Conservation (phyloP, 306 rosid species). For the Gillenia trifoliata region DNA sequence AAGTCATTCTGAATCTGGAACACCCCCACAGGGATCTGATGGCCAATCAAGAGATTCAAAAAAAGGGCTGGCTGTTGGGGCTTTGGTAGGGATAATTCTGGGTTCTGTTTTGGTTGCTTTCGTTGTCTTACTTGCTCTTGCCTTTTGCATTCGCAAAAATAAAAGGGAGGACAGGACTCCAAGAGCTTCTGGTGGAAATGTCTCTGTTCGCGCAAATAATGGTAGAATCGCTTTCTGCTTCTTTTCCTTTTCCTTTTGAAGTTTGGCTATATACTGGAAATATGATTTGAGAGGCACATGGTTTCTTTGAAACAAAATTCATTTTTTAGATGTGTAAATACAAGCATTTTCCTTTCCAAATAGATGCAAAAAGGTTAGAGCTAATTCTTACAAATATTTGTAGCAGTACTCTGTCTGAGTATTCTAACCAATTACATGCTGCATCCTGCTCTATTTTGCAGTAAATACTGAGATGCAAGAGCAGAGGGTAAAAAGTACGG, state of each 20-base stretch:
- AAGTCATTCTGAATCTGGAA: slow-evolving; percentile 49
- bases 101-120: slow-evolving; percentile 50
- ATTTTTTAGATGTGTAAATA: background rate
- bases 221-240: slow-evolving; percentile 43
- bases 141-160: slow-evolving; percentile 53
- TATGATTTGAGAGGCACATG: background rate
- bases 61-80: slow-evolving; percentile 52
- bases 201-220: slow-evolving; percentile 46
- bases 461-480: slow-evolving; percentile 71
- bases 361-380: background rate
- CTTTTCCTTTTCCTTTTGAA: background rate
- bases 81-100: slow-evolving; percentile 58
- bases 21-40: slow-evolving; percentile 36
- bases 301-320: background rate
- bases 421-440: slow-evolving; percentile 2
- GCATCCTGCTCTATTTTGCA: slow-evolving; percentile 23
- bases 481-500: slow-evolving; percentile 60
- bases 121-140: slow-evolving; percentile 47
- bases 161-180: slow-evolving; percentile 44
- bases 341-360: background rate
- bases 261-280: background rate
- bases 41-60: slow-evolving; percentile 34
- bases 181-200: slow-evolving; percentile 54
- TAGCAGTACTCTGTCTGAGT: background rate
- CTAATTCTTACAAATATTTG: background rate